A percentile compares a stretch with the other conserved stretches of the same genome.
These are phyloP conservation scores for Neurospora discreta DNA, from an alignment of 495 filamentous ascomycete genomes.

Conservation along the genomic window DNA sequence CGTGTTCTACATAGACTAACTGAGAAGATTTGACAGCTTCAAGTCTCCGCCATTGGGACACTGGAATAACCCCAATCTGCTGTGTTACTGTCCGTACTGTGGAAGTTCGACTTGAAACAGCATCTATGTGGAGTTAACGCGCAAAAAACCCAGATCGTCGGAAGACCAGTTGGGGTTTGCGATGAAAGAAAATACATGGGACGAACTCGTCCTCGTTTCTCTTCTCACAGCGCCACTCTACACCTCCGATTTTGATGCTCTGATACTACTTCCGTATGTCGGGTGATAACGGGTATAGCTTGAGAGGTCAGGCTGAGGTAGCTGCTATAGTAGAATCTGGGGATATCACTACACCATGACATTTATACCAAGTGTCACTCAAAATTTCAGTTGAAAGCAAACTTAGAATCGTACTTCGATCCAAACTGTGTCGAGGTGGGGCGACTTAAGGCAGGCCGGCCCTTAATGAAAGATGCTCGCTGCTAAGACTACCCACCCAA, in stretches of 20 bases:
- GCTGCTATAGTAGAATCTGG: neutral
- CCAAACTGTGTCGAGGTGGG: neutral
- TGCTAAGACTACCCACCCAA: neutral
- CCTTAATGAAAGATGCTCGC: neutral
- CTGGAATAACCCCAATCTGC: neutral
- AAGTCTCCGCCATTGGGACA: neutral
- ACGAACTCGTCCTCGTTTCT: neutral
- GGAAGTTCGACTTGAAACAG: neutral
- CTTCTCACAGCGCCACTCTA: neutral
- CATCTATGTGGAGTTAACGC: neutral
- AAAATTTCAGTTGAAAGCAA: too few relatives aligned
- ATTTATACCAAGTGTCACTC: too few relatives aligned
- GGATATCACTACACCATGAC: neutral
- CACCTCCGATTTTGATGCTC: neutral
- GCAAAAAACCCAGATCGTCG: neutral
- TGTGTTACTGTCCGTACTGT: neutral
- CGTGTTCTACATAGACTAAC: neutral
- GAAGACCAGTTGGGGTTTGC: neutral
- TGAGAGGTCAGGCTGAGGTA: neutral
- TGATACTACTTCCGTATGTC: neutral
- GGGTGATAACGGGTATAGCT: neutral
- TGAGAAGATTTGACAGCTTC: neutral
- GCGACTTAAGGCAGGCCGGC: neutral
- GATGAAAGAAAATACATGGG: neutral
- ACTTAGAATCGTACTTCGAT: too few relatives aligned